phyloP scores from a whole-genome alignment of 116 monocot genomes.

The Posidonia oceanica region DNA sequence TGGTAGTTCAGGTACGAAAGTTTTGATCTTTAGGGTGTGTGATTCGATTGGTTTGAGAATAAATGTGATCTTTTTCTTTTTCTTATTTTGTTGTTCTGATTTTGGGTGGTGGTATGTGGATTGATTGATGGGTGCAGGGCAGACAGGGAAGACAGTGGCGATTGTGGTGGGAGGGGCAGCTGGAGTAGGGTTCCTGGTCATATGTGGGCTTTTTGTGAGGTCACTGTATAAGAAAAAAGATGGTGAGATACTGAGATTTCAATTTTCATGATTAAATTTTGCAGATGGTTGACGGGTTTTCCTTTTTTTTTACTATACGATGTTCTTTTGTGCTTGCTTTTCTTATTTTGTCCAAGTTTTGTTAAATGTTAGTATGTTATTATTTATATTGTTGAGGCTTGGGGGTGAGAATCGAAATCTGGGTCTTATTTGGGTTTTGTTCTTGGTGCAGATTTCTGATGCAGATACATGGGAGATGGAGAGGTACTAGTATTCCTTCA shows the following conservation, averaged over 20 bases:
- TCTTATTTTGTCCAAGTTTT: too few species aligned
- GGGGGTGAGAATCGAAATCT: neutral
- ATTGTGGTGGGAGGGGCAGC: constrained; percentile 91
- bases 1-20: constrained; percentile 2
- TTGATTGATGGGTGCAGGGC: constrained; percentile 29
- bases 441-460: constrained; percentile 14
- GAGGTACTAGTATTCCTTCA: neutral
- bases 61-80: neutral
- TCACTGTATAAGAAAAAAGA: constrained; percentile 77
- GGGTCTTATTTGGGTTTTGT: neutral
- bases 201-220: constrained; percentile 74
- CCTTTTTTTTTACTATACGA: too few species aligned
- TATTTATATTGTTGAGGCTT: too few species aligned
- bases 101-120: neutral
- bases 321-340: neutral
- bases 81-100: too few species aligned
- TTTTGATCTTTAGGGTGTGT: neutral
- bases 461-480: neutral
- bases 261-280: neutral
- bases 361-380: too few species aligned
- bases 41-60: neutral
- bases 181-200: constrained; percentile 73
- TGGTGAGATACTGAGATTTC: constrained; percentile 32
- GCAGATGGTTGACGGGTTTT: too few species aligned
- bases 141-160: constrained; percentile 90